Evolutionary conservation across 352 stramenopile genomes (phyloP).

Genomic region (Aphanomyces stellatus): DNA sequence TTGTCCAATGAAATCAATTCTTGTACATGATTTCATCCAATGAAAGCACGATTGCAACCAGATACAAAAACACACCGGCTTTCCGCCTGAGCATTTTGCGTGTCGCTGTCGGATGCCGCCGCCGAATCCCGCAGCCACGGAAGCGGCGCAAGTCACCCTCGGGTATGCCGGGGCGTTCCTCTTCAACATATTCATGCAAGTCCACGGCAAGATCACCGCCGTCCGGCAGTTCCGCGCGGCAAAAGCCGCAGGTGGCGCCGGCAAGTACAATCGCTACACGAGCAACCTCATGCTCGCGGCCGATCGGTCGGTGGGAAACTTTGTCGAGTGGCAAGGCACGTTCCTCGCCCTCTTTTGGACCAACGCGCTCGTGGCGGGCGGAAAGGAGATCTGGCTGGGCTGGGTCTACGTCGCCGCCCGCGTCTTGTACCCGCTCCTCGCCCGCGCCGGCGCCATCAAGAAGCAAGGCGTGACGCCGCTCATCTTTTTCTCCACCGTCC

Average conservation of each 20-base stretch:
- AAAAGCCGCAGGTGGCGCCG: neutral
- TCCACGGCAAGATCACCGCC: neutral
- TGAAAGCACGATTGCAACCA: neutral
- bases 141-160: constrained; percentile 12
- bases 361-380: constrained; percentile 12
- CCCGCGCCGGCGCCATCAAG: neutral
- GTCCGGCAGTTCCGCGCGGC: neutral
- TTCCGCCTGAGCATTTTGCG: neutral
- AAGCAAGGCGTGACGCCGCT: neutral
- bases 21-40: neutral
- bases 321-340: constrained; percentile 18
- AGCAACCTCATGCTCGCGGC: constrained; percentile 3
- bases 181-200: constrained; percentile 19
- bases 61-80: neutral
- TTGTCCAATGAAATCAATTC: too few species aligned
- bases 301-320: constrained; percentile 18
- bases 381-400: constrained; percentile 12
- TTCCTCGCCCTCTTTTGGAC: constrained; percentile 17
- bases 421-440: constrained; percentile 13
- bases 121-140: too few species aligned
- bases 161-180: constrained; percentile 13
- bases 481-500: constrained; percentile 12
- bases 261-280: constrained; percentile 10
- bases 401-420: constrained; percentile 14
- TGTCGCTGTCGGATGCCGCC: neutral